phyloP scores from a whole-genome alignment of 371 early-diverging fungal species.

The Gilbertella persicaria region DNA sequence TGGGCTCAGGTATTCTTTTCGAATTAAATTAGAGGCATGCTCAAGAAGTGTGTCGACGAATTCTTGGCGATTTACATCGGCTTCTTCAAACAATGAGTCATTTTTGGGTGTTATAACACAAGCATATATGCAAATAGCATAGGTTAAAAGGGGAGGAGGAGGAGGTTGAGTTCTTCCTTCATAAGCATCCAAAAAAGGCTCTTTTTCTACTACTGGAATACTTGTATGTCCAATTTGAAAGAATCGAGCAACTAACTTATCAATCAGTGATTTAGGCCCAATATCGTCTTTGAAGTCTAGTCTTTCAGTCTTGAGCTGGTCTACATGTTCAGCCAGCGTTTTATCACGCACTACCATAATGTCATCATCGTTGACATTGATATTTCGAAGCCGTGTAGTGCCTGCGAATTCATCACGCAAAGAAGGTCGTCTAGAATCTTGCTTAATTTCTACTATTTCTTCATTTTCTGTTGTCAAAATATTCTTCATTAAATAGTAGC shows the following conservation, averaged over 20 bases:
- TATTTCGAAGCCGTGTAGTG: conserved; percentile 17
- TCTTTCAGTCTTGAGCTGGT: conserved; percentile 20
- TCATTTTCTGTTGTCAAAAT: conserved; percentile 18
- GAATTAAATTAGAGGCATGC: conserved; percentile 27
- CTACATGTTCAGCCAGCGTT: conserved; percentile 29
- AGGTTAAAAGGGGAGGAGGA: conserved; percentile 36
- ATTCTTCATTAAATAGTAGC: conserved; percentile 24
- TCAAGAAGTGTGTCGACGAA: conserved; percentile 29
- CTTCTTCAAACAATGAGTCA: conserved; percentile 29
- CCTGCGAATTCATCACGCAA: conserved; percentile 1
- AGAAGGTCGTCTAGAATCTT: conserved; percentile 1
- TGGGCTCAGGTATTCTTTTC: conserved; percentile 38
- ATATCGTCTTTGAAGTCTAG: conserved; percentile 16
- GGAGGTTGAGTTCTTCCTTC: conserved; percentile 32
- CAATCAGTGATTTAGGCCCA: conserved; percentile 30
- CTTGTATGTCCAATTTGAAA: conserved; percentile 12
- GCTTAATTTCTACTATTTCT: conserved; percentile 1
- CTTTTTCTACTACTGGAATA: conserved; percentile 36
- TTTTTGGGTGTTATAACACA: conserved; percentile 28
- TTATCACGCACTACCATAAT: conserved; percentile 24
- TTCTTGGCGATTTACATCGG: conserved; percentile 27
- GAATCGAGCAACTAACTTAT: conserved; percentile 21
- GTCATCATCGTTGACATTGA: conserved; percentile 39
- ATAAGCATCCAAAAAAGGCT: conserved; percentile 34
- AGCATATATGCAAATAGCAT: conserved; percentile 40